Evolutionary conservation across 352 stramenopile species (phyloP).

Genomic region (Pythium guiyangense): DNA sequence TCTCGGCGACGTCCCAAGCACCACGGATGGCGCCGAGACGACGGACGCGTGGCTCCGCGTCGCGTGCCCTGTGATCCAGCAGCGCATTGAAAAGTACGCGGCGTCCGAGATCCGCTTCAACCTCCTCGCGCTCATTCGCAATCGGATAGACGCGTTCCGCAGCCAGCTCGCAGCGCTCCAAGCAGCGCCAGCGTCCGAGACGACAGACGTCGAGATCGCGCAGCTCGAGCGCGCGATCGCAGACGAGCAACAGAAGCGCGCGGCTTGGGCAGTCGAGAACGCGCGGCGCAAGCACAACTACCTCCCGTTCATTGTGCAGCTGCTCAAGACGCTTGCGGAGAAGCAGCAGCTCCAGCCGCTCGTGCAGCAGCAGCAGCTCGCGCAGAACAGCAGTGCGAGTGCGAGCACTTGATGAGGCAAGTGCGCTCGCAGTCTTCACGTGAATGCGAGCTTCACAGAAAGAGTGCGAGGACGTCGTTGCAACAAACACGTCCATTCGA

Average conservation of each 20-base stretch:
- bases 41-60: slow-evolving; percentile 83
- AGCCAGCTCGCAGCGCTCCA: slow-evolving; percentile 36
- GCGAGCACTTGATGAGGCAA: background rate
- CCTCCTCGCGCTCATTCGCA: slow-evolving; percentile 91
- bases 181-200: slow-evolving; percentile 22
- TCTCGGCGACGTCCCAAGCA: slow-evolving; percentile 54
- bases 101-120: slow-evolving; percentile 96
- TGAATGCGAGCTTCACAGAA: too few species aligned
- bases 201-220: slow-evolving; percentile 17
- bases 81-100: slow-evolving; percentile 89
- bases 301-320: slow-evolving; percentile 92
- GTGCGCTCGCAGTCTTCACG: background rate
- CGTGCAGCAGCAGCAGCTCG: slow-evolving; percentile 66
- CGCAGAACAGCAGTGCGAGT: slow-evolving; percentile 18
- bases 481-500: background rate
- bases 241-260: slow-evolving; percentile 62
- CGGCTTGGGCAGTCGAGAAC: slow-evolving; percentile 89
- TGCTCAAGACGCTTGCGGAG: slow-evolving; percentile 91
- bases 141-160: slow-evolving; percentile 57
- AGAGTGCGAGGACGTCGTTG: too few species aligned
- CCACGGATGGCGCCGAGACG: background rate
- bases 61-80: slow-evolving; percentile 90
- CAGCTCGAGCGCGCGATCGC: slow-evolving; percentile 52
- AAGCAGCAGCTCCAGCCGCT: slow-evolving; percentile 83
- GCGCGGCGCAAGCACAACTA: slow-evolving; percentile 95